Base-by-base conservation (phyloP, 768 basidiomycete genomes). In the Lactarius deliciosus region DNA sequence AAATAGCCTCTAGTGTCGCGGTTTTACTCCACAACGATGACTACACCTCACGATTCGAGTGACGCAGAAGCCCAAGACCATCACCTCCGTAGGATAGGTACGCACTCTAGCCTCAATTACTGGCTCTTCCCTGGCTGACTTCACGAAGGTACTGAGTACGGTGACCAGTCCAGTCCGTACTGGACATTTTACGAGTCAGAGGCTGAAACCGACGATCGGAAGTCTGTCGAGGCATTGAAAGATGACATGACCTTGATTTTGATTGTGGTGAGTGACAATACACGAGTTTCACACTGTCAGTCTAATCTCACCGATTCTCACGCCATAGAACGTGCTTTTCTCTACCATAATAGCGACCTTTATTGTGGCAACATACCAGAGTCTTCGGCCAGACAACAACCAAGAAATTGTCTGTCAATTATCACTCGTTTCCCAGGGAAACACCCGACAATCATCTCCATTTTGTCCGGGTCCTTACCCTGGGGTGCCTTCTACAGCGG, bases 291-390 rank as follows among this genome's bases (percentile, higher is more conserved):
- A 15, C n/a, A 13, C 20, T n/a, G 15, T 25, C n/a, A 11, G 16
- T 22, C 47, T 58, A 50, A 15, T 2, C 38, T 15, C 22, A 28
- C 38, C n/a, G 10, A 36, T 9, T 36, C 34, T 36, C 10, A 11
- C 34, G 1, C 22, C 11, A n/a, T n/a, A 66, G 65, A 66, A 50
- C 34, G 36, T 64, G 10, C 18, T 72, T 16, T 72, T 72, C 50
- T 69, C 71, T 7, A 38, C 68, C 13, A 69, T 64, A 40, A 56
- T 69, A 32, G 64, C 70, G 16, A 60, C 68, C 30, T 67, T 72
- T 25, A 47, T 72, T 43, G 53, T 69, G 32, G 60, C 65, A 40
- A 62, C 56, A 22, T 72, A 66, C 38, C 60, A 66, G 47, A 38
- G 9, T 0, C 47, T 72, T 36, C 57, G 38, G 22, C 58, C 71